phyloP scores from a whole-genome alignment of 2,329 filamentous ascomycete species.

The Dryadomyces quercivorus region DNA sequence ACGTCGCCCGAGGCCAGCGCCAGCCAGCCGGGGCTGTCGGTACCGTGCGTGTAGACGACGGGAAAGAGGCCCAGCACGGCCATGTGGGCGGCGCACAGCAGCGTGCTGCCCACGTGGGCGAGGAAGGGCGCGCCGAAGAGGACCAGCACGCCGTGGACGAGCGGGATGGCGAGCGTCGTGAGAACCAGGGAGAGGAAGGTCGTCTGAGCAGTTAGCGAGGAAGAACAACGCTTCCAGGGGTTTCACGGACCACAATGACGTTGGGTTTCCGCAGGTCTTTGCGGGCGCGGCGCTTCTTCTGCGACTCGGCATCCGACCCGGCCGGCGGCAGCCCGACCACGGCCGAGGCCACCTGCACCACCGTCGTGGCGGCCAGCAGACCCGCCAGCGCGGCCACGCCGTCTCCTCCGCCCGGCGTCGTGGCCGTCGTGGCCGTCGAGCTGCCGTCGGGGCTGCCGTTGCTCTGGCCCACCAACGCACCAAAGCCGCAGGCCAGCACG shows the following conservation, averaged over 20 bases:
- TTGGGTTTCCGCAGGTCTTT: constrained; percentile 31
- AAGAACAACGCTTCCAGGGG: no score
- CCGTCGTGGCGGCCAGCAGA: constrained; percentile 18
- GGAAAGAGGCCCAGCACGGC: constrained; percentile 67
- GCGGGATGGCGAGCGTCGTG: constrained; percentile 58
- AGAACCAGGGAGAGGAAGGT: constrained; percentile 38
- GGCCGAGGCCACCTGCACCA: constrained; percentile 35
- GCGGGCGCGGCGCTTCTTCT: constrained; percentile 25
- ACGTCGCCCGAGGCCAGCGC: constrained; percentile 43
- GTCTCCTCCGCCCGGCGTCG: background rate
- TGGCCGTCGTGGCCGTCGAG: constrained; percentile 7
- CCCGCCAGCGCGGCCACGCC: constrained; percentile 16
- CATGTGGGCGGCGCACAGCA: constrained; percentile 71
- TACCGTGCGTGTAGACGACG: constrained; percentile 74
- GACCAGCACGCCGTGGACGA: constrained; percentile 51
- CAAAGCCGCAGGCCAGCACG: constrained; percentile 16
- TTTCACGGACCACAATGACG: constrained; percentile 34
- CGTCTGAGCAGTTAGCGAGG: constrained; percentile 20
- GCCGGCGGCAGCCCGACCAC: constrained; percentile 52
- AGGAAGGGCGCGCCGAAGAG: constrained; percentile 88
- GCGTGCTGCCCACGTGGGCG: constrained; percentile 65
- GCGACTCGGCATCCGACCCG: constrained; percentile 34
- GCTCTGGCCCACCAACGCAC: constrained; percentile 15
- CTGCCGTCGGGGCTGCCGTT: constrained; percentile 8
- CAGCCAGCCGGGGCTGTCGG: constrained; percentile 59